Conservation (phyloP, 352 stramenopile genomes). For the Globisporangium cederbergense region DNA sequence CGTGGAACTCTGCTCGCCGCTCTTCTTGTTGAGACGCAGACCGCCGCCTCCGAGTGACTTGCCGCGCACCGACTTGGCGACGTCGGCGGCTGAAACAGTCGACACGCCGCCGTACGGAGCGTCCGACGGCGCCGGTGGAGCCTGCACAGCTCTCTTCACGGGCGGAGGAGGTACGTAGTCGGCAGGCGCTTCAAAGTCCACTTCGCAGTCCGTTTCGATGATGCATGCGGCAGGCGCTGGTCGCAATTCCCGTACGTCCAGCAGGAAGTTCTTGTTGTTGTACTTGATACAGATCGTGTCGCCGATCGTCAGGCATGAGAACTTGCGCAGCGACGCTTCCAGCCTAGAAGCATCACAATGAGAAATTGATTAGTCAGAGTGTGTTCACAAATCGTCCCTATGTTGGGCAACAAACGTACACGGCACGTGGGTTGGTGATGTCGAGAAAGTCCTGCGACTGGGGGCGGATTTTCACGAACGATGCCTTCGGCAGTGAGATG, state of each 20-base stretch:
- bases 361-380: not conserved
- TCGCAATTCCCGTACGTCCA: conserved; percentile 97
- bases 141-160: conserved; percentile 16
- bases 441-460: conserved; percentile 98
- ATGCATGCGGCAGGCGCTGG: conserved; percentile 96
- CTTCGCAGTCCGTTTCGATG: conserved; percentile 99
- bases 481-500: conserved; percentile 94
- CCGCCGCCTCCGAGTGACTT: conserved; percentile 36
- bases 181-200: conserved; percentile 97
- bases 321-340: conserved; percentile 79
- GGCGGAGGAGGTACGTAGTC: conserved; percentile 69
- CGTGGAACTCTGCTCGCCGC: conserved; percentile 43
- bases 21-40: conserved; percentile 70
- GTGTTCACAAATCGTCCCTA: not conserved
- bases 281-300: conserved; percentile 99
- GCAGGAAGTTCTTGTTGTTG: conserved; percentile 98
- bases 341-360: conserved; percentile 28
- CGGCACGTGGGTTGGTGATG: conserved; percentile 97
- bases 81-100: not conserved
- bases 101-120: conserved; percentile 62
- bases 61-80: conserved; percentile 13
- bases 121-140: conserved; percentile 37
- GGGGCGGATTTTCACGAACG: conserved; percentile 98
- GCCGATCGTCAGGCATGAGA: conserved; percentile 97
- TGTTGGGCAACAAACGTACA: conserved; percentile 58